Evolutionary conservation across 2,329 filamentous ascomycete genomes (phyloP).

Genomic region (Penicillium italicum): DNA sequence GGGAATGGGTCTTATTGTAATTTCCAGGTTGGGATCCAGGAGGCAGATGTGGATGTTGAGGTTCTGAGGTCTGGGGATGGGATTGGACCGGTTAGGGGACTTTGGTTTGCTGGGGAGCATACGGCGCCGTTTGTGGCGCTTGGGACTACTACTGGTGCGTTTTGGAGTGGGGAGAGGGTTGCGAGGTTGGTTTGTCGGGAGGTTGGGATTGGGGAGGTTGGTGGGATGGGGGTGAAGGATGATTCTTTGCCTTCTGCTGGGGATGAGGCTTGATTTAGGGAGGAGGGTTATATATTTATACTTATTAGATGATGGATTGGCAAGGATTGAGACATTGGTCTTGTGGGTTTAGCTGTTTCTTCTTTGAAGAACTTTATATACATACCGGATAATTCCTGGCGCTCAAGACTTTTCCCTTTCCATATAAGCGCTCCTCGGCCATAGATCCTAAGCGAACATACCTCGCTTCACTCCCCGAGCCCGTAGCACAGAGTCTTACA

Average conservation of each 20-base stretch:
- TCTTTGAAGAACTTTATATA: background rate
- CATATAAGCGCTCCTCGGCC: too few species aligned
- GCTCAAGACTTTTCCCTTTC: too few species aligned
- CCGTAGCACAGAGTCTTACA: too few species aligned
- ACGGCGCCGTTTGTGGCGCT: constrained; percentile 85
- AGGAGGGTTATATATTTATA: background rate
- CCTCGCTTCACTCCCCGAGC: too few species aligned
- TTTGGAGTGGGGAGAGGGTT: constrained; percentile 82
- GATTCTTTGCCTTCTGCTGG: constrained; percentile 33
- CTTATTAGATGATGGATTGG: background rate
- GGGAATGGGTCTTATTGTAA: constrained; percentile 82
- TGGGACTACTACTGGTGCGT: constrained; percentile 85
- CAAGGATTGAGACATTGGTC: background rate
- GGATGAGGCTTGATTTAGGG: background rate
- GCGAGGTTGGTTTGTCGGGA: constrained; percentile 52
- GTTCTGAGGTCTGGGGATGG: constrained; percentile 51
- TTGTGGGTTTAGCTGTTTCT: background rate
- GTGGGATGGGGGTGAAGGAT: constrained; percentile 23
- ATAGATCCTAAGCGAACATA: too few species aligned
- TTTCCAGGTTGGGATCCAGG: constrained; percentile 70
- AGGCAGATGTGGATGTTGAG: constrained; percentile 70
- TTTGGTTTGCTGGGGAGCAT: constrained; percentile 90
- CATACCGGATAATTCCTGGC: too few species aligned
- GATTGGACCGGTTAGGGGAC: constrained; percentile 52
- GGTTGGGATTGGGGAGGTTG: constrained; percentile 25